phyloP scores from a whole-genome alignment of 2,329 filamentous ascomycete species.

The Leptosphaerulina australis region DNA sequence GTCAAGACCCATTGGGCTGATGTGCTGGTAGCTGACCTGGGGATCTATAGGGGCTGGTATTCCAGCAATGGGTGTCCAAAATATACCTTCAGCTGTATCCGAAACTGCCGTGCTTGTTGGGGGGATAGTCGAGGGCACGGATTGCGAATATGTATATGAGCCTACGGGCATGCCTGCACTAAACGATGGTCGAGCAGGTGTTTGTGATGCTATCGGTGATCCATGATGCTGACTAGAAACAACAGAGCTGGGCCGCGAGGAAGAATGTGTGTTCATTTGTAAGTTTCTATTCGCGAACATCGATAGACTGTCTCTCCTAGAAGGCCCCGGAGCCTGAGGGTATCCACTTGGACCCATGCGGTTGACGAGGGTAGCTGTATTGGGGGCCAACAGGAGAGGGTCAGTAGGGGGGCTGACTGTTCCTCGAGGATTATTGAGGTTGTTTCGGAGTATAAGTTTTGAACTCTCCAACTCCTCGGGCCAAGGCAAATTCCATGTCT shows the following conservation, averaged over 20 bases:
- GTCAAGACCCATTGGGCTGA: conserved; percentile 46
- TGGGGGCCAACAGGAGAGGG: conserved; percentile 26
- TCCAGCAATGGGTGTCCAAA: conserved; percentile 50
- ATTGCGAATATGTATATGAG: conserved; percentile 27
- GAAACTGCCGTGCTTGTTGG: conserved; percentile 22
- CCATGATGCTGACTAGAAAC: conserved; percentile 23
- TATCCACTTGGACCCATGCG: conserved; percentile 17
- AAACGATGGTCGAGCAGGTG: conserved; percentile 20
- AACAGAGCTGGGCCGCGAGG: conserved; percentile 23
- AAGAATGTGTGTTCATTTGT: conserved; percentile 26
- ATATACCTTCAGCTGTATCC: conserved; percentile 31
- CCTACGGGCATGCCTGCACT: conserved; percentile 19
- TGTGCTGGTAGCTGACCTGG: conserved; percentile 32
- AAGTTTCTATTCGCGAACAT: conserved; percentile 37
- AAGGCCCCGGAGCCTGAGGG: conserved; percentile 7
- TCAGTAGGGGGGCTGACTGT: conserved; percentile 31
- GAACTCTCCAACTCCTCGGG: conserved; percentile 46
- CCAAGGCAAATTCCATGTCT: conserved; percentile 53
- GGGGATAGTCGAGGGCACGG: conserved; percentile 20
- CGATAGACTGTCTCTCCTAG: conserved; percentile 36
- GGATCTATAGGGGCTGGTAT: conserved; percentile 48
- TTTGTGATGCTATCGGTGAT: conserved; percentile 21
- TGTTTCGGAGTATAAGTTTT: conserved; percentile 30
- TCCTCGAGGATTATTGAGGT: conserved; percentile 17
- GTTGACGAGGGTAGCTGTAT: conserved; percentile 17